Base-by-base conservation (phyloP, 2,329 filamentous ascomycete genomes). In the Daldinia eschscholtzii region DNA sequence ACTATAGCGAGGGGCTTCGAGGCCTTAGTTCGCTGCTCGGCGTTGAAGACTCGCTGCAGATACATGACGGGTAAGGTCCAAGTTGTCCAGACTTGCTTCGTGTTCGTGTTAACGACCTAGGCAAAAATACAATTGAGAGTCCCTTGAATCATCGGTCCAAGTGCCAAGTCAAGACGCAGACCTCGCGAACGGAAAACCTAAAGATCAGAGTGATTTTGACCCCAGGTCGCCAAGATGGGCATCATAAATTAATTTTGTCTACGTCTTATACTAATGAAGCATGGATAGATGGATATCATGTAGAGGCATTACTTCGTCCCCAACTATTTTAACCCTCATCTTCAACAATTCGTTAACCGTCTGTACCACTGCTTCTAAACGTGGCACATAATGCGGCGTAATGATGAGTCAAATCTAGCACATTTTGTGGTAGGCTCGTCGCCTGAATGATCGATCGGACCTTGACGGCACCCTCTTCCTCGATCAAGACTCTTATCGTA, bases 391-490 rank as follows among this genome's bases (percentile, higher is more conserved):
- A 85, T 64, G 93, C 93, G 20, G 95, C 96, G 79, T 99, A 99
- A 79, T 98, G 93, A 80, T 99, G 95, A 28, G 96, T 98, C 67
- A 99, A 83, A 79, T 98, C 95, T 61, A 98, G 86, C 42, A 99
- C 94, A 67, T 92, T 91, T 81, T 98, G 96, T 10, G 95, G 94
- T 70, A 99, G 83, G 79, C 92, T 97, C 2, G 95, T 98, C 1
- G 95, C 94, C 81, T 99, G 96, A 61, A 99, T 94, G 77, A 99
- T 97, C 80, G 94, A 98, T 77, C 96, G 89, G 61, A 99, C 92
- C 83, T 99, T 99, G 80, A 99, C 93, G 1, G 95, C 95, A 65
- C 96, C 96, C 81, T 99, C 96, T 73, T 98, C 94, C 81, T 98
- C 96, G 78, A 99, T 99, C 73, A 99, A 85, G 73, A 93, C 94